These are phyloP conservation scores for Rhizopus stolonifer DNA, from an alignment of 371 early-diverging fungal genomes.

Conservation along the genomic window DNA sequence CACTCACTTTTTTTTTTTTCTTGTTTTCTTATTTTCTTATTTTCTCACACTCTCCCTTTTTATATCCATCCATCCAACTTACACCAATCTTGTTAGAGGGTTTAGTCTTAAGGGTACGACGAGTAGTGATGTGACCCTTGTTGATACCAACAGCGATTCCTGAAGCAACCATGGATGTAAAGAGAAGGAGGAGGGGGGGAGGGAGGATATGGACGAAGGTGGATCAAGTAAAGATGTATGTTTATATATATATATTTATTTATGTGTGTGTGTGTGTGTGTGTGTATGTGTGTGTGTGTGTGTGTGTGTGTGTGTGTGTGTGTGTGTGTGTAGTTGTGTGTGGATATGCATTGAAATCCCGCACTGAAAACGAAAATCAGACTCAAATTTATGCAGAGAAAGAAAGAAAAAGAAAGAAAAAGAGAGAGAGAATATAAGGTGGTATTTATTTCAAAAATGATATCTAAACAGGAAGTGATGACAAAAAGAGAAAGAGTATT, in stretches of 20 bases:
- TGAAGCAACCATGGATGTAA: slow-evolving; percentile 39
- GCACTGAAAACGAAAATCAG: too few relatives aligned
- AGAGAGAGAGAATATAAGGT: too few relatives aligned
- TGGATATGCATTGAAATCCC: too few relatives aligned
- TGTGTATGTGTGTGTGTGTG: background rate
- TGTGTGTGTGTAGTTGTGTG: background rate
- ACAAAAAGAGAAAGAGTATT: too few relatives aligned
- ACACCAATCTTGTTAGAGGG: slow-evolving; percentile 88
- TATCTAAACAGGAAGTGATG: too few relatives aligned
- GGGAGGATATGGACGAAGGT: background rate
- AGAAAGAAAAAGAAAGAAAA: too few relatives aligned
- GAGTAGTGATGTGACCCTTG: slow-evolving; percentile 80
- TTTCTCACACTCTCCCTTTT: background rate
- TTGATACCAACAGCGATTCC: slow-evolving; percentile 78
- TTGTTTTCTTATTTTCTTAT: background rate
- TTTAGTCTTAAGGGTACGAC: slow-evolving; percentile 71
- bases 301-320: background rate
- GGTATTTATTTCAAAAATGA: too few relatives aligned
- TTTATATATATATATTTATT: too few relatives aligned
- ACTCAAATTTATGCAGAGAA: too few relatives aligned
- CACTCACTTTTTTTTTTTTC: background rate
- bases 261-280: background rate
- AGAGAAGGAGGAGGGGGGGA: slow-evolving; percentile 40
- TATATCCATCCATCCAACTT: slow-evolving; percentile 48
- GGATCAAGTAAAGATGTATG: too few relatives aligned